Base-by-base conservation (phyloP, 331 rosid genomes). In the Quercus lobata region DNA sequence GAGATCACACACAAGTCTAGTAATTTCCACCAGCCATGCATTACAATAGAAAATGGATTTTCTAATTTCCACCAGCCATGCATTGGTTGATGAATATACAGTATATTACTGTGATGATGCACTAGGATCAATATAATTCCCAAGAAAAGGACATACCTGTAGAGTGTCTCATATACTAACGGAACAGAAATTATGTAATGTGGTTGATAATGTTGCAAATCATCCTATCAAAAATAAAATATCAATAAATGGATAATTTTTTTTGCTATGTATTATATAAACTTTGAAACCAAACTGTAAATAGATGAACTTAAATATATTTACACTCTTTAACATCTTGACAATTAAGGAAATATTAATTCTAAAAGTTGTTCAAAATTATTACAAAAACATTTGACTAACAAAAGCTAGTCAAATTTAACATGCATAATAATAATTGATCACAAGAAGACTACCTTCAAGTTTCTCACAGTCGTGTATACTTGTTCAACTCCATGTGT, bases 141-240 rank as follows among this genome's bases (percentile, higher is more conserved):
- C 17, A 62, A 56, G 63, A 74, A 19, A 79, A 37, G 60, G 57
- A 49, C 63, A 69, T 89, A 95, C 99, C 96, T 93, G 90, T 93
- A 95, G 69, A 95, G 88, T 63, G 96, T 95, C 86, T 95, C 98
- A 77, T 89, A 95, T 58, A 95, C 94, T 78, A 95, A 82, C 75
- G 99, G 99, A 82, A 93, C 99, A 57, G 99, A 89, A 82, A 95
- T 85, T 81, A 93, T 3, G 80, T 80, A 90, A 35, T 90, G 86
- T 19, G 99, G 99, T 81, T 89, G 94, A 83, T 90, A 93, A 5
- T 17, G 86, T 65, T 76, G 77, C 86, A 95, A 88, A 88, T 93
- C 99, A 62, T 83, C 96, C 99, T 95, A 71, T 76, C 55, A 73
- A 25, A 60, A 69, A 83, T 57, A 21, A 83, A 81, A 78, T 10